Evolutionary conservation across 805 yeast species (phyloP).

Genomic region (Saccharomyces mikatae): DNA sequence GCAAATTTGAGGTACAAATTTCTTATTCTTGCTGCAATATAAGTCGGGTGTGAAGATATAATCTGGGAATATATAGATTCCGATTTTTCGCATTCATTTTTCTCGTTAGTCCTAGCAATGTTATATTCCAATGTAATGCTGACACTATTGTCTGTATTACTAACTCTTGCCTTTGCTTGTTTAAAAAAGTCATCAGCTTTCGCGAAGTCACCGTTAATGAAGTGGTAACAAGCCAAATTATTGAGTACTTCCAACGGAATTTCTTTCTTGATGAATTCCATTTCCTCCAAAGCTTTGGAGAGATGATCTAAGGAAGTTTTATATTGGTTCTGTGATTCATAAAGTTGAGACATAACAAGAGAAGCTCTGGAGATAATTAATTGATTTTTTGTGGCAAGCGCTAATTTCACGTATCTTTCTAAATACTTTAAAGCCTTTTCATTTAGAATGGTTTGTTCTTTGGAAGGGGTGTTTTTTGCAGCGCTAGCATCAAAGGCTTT

Average conservation of each 20-base stretch:
- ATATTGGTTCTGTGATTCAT: slow-evolving; percentile 54
- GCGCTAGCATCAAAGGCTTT: slow-evolving; percentile 27
- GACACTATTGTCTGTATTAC: slow-evolving; percentile 25
- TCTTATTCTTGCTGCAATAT: slow-evolving; percentile 69
- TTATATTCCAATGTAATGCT: slow-evolving; percentile 54
- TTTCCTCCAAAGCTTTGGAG: slow-evolving; percentile 49
- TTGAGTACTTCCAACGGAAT: slow-evolving; percentile 56
- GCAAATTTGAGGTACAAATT: slow-evolving; percentile 49
- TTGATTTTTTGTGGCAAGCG: slow-evolving; percentile 47
- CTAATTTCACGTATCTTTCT: slow-evolving; percentile 61
- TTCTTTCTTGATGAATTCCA: slow-evolving; percentile 28
- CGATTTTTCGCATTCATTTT: slow-evolving; percentile 24
- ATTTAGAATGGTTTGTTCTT: slow-evolving; percentile 15
- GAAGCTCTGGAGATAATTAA: slow-evolving; percentile 57
- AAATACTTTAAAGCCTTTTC: slow-evolving; percentile 55
- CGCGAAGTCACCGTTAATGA: slow-evolving; percentile 51
- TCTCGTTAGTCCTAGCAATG: slow-evolving; percentile 66
- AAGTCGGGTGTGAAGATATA: slow-evolving; percentile 55
- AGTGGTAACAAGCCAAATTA: slow-evolving; percentile 78
- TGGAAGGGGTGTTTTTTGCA: slow-evolving; percentile 13
- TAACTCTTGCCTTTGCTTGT: slow-evolving; percentile 32
- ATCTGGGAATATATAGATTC: slow-evolving; percentile 43
- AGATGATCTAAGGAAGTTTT: slow-evolving; percentile 61
- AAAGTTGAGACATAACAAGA: slow-evolving; percentile 58
- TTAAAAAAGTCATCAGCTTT: slow-evolving; percentile 52